Percentiles rank a stretch among this genome's conserved stretches.
These are phyloP conservation scores for Bidens hawaiensis DNA, from an alignment of 140 eudicot genomes.

Conservation along the genomic window DNA sequence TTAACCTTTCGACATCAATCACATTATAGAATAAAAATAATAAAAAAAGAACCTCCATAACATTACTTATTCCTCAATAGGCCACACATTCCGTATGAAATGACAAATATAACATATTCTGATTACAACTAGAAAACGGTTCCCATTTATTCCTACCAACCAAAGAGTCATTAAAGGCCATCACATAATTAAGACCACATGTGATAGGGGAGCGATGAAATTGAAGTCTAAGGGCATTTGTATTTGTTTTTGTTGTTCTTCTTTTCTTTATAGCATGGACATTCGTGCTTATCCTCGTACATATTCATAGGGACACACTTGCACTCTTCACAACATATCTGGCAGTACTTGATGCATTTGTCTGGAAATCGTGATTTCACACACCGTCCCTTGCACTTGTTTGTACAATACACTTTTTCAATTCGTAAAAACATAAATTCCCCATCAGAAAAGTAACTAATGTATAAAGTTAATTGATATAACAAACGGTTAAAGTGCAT, in stretches of 20 bases:
- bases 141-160: conserved; percentile 23
- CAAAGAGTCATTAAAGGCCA: conserved; percentile 17
- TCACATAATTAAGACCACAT: conserved; percentile 16
- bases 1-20: no score
- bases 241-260: conserved; percentile 60
- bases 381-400: conserved; percentile 57
- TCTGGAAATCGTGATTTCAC: conserved; percentile 42
- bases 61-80: neutral
- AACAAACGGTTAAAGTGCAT: neutral
- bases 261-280: conserved; percentile 83
- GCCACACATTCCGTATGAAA: neutral
- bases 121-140: conserved; percentile 18
- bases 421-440: neutral
- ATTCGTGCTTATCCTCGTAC: conserved; percentile 63
- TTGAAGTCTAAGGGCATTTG: conserved; percentile 55
- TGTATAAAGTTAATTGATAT: neutral
- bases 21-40: no score
- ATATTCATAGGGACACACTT: conserved; percentile 77
- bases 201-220: conserved; percentile 12
- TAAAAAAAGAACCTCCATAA: neutral
- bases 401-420: conserved; percentile 36
- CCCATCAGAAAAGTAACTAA: neutral
- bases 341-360: conserved; percentile 66
- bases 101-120: conserved; percentile 10
- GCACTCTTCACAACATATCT: conserved; percentile 63